phyloP scores from a whole-genome alignment of 345 rosid species.

The Gossypium mustelinum region DNA sequence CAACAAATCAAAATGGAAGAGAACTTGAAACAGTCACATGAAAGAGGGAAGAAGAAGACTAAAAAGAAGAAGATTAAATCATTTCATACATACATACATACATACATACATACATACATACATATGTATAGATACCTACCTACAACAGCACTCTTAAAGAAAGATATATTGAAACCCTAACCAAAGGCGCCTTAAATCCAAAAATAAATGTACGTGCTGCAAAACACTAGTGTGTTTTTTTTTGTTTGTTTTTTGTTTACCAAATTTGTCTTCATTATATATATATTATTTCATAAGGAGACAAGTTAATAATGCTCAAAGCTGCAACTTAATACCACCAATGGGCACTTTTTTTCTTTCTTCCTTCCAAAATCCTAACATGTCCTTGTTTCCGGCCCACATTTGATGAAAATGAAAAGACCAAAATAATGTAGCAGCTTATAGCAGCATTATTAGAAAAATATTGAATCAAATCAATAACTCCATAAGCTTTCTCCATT shows the following conservation, averaged over 20 bases:
- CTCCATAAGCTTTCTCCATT: slow-evolving; percentile 70
- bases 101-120: neutral
- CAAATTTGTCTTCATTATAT: neutral
- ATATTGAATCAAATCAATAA: slow-evolving; percentile 19
- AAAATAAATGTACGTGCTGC: neutral
- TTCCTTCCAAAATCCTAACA: neutral
- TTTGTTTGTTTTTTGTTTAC: neutral
- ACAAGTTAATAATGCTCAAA: neutral
- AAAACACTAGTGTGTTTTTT: neutral
- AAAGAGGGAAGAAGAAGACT: neutral
- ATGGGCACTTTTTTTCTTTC: neutral
- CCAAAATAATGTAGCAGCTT: neutral
- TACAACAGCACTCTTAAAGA: neutral
- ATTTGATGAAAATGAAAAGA: neutral
- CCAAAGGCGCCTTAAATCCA: neutral
- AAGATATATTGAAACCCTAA: neutral
- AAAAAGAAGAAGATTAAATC: neutral
- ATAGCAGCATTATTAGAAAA: slow-evolving; percentile 11
- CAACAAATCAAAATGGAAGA: neutral
- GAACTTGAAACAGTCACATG: neutral
- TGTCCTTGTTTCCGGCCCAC: slow-evolving; percentile 3
- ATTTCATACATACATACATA: neutral
- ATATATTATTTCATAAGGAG: neutral
- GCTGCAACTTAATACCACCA: neutral
- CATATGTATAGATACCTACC: neutral